phyloP scores from a whole-genome alignment of 2,329 filamentous ascomycete genomes.

The Sclerotiophoma versabilis region DNA sequence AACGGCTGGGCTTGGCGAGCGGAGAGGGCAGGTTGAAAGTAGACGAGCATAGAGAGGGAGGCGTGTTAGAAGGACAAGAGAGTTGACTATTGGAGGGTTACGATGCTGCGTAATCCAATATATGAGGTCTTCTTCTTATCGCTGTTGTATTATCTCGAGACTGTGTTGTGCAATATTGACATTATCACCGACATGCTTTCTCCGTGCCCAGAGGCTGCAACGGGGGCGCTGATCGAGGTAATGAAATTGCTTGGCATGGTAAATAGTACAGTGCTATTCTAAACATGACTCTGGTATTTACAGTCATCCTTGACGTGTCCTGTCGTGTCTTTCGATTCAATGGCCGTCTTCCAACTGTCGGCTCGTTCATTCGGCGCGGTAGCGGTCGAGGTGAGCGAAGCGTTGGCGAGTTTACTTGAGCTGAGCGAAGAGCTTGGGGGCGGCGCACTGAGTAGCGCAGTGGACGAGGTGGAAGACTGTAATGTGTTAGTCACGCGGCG shows the following conservation, averaged over 20 bases:
- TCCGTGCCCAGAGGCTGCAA: not conserved
- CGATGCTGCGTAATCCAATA: constrained; percentile 21
- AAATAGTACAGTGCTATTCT: constrained; percentile 49
- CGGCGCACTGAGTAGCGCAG: constrained; percentile 91
- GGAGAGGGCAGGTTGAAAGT: constrained; percentile 41
- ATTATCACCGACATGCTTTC: not conserved
- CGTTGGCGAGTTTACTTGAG: constrained; percentile 73
- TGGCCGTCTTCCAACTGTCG: constrained; percentile 25
- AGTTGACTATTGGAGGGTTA: constrained; percentile 32
- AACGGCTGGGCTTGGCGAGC: constrained; percentile 62
- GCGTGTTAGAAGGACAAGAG: constrained; percentile 21
- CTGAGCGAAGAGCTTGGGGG: constrained; percentile 91
- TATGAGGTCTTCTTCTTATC: constrained; percentile 7
- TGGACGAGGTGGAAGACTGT: constrained; percentile 98
- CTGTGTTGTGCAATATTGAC: not conserved
- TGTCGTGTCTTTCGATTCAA: constrained; percentile 33
- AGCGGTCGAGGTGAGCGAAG: constrained; percentile 20
- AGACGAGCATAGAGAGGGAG: constrained; percentile 40
- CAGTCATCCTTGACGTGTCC: constrained; percentile 41
- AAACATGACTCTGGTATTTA: constrained; percentile 48
- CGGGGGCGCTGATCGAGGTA: not conserved
- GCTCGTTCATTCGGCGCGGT: constrained; percentile 22
- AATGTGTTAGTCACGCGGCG: constrained; percentile 14
- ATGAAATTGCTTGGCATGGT: constrained; percentile 25
- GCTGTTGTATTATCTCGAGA: not conserved